These are phyloP conservation scores for Phalaenopsis hybrid DNA, from an alignment of 116 monocot genomes.

Conservation along the genomic window DNA sequence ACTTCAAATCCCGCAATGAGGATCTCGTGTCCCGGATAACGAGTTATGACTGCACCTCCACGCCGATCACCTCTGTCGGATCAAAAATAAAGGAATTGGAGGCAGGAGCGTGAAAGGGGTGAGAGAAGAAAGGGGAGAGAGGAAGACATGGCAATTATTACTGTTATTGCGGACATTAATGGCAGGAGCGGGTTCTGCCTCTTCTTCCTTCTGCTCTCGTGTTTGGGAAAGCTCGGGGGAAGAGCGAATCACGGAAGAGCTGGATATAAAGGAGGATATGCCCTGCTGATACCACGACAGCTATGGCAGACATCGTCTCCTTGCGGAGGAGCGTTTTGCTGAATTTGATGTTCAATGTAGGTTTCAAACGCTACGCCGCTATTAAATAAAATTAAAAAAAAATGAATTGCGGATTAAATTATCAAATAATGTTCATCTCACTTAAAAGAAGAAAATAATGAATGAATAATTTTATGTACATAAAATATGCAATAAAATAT, in stretches of 20 bases:
- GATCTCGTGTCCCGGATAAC: neutral
- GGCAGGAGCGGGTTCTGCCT: neutral
- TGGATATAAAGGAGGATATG: constrained; percentile 14
- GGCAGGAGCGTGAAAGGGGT: neutral
- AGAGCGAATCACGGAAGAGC: neutral
- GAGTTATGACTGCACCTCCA: neutral
- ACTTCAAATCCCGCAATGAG: constrained; percentile 1
- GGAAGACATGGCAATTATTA: neutral
- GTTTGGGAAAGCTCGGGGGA: neutral
- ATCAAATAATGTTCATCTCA: no score
- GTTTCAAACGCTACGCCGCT: no score
- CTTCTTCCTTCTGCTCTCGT: neutral
- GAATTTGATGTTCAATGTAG: no score
- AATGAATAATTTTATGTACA: no score
- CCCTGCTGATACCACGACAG: constrained; percentile 8
- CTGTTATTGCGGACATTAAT: neutral
- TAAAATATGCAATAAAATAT: no score
- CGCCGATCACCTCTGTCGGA: neutral
- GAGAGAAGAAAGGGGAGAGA: neutral
- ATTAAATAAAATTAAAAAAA: no score
- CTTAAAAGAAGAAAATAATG: no score
- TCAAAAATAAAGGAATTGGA: neutral
- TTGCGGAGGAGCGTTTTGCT: no score
- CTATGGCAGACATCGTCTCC: neutral
- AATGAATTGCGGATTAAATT: no score